These are phyloP conservation scores for Tuber brumale DNA, from an alignment of 495 filamentous ascomycete genomes.

Conservation along the genomic window DNA sequence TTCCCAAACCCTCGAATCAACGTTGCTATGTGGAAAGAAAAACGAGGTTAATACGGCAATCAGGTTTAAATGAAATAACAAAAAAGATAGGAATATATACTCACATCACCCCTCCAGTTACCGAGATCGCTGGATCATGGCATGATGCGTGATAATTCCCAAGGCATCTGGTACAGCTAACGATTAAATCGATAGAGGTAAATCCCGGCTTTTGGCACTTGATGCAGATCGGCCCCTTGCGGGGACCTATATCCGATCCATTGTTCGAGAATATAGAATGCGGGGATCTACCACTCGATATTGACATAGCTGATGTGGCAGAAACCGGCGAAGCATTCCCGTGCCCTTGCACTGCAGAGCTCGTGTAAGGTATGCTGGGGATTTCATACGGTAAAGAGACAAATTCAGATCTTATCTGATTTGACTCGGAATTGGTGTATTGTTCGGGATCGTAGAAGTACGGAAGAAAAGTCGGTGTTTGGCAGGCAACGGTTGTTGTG, in stretches of 20 bases:
- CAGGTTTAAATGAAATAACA: not conserved
- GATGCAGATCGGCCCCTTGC: slow-evolving; percentile 9
- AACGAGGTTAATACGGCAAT: not conserved
- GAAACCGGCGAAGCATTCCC: slow-evolving; percentile 1
- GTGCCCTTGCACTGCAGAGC: not conserved
- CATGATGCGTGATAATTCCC: slow-evolving; percentile 30
- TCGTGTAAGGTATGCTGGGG: not conserved
- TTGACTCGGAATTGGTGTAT: not conserved
- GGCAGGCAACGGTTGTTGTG: not conserved
- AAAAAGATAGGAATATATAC: slow-evolving; percentile 11
- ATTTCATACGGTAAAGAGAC: not conserved
- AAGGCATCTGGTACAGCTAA: slow-evolving; percentile 25
- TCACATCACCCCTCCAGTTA: slow-evolving; percentile 18
- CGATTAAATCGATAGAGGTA: slow-evolving; percentile 13
- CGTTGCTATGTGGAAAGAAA: slow-evolving; percentile 11
- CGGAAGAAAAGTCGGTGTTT: not conserved
- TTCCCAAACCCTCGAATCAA: slow-evolving; percentile 22
- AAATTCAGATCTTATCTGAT: slow-evolving; percentile 1
- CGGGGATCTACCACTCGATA: slow-evolving; percentile 32
- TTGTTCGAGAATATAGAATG: slow-evolving; percentile 1
- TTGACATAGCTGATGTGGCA: slow-evolving; percentile 30
- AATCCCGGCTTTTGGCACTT: slow-evolving; percentile 23
- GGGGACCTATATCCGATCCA: not conserved
- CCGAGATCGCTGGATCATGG: slow-evolving; percentile 25
- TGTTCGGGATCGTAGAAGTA: not conserved